Percentiles rank a stretch among this genome's conserved stretches.
Evolutionary conservation across 1,284 basidiomycete species (phyloP).

Genomic region (Cryptococcus sp.): DNA sequence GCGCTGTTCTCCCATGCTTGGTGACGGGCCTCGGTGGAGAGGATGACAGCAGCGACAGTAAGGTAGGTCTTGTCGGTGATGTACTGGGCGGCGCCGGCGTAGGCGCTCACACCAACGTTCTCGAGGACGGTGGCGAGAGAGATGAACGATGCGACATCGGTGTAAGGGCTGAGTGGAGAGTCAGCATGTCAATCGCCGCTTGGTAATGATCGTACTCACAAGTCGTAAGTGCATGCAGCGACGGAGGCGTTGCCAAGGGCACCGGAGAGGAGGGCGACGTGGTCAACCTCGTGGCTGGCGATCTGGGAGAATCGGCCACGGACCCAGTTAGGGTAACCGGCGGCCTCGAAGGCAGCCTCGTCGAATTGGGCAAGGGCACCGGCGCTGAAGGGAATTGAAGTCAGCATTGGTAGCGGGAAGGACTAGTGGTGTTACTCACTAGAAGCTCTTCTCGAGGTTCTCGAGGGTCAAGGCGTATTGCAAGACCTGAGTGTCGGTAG

Average conservation of each 20-base stretch:
- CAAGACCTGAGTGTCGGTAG: conserved; percentile 31
- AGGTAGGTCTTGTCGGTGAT: conserved; percentile 55
- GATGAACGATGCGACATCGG: conserved; percentile 60
- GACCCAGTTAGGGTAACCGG: conserved; percentile 55
- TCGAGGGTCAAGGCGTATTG: conserved; percentile 68
- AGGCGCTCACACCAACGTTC: conserved; percentile 66
- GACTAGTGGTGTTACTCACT: conserved; percentile 32
- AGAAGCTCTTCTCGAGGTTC: conserved; percentile 70
- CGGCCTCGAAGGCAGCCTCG: conserved; percentile 64
- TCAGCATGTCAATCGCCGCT: neutral
- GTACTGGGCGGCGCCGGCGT: conserved; percentile 36
- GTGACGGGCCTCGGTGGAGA: conserved; percentile 71
- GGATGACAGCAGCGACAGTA: conserved; percentile 54
- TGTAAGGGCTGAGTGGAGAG: conserved; percentile 36
- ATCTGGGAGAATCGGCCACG: conserved; percentile 57
- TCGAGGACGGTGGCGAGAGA: conserved; percentile 61
- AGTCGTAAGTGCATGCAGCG: conserved; percentile 52
- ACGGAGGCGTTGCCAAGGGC: conserved; percentile 59
- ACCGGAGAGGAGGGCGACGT: conserved; percentile 57
- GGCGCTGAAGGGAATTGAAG: conserved; percentile 19
- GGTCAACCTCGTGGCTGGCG: conserved; percentile 61
- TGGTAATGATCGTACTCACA: conserved; percentile 20
- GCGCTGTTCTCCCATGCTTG: conserved; percentile 58
- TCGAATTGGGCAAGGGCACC: conserved; percentile 67
- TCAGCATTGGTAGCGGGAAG: conserved; percentile 4